These are phyloP conservation scores for Clitopilus passeckerianus DNA, from an alignment of 768 basidiomycete species.

Conservation along the genomic window DNA sequence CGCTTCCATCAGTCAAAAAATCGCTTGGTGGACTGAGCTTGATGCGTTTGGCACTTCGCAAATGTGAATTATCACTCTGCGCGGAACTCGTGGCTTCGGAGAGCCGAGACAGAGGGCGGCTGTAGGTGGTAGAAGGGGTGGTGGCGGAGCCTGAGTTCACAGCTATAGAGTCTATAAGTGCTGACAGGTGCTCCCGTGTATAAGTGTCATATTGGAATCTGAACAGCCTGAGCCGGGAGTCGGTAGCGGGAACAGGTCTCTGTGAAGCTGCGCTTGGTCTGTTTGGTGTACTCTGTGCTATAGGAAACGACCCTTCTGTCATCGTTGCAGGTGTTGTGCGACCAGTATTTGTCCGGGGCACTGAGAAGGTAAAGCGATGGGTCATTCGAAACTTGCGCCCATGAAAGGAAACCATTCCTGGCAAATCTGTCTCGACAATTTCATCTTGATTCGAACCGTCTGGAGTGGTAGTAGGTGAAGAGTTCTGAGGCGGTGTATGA, in stretches of 20 bases:
- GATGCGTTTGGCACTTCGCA: slow-evolving; percentile 76
- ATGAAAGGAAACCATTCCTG: slow-evolving; percentile 40
- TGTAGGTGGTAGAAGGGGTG: slow-evolving; percentile 42
- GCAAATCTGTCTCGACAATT: slow-evolving; percentile 44
- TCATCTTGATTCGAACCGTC: slow-evolving; percentile 26
- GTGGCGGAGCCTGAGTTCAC: slow-evolving; percentile 62
- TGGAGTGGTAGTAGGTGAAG: not conserved
- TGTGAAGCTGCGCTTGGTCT: slow-evolving; percentile 22
- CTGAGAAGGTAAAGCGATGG: slow-evolving; percentile 72
- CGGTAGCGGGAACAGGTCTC: slow-evolving; percentile 39
- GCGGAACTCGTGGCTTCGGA: slow-evolving; percentile 35
- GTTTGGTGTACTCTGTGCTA: slow-evolving; percentile 61
- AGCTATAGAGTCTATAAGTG: slow-evolving; percentile 94
- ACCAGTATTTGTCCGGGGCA: slow-evolving; percentile 33
- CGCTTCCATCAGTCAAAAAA: slow-evolving; percentile 47
- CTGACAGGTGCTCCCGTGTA: slow-evolving; percentile 90
- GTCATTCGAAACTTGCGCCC: slow-evolving; percentile 42
- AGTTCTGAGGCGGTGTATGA: not conserved
- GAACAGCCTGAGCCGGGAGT: slow-evolving; percentile 81
- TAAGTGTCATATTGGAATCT: slow-evolving; percentile 96
- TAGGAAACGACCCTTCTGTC: slow-evolving; percentile 27
- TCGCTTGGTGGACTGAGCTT: slow-evolving; percentile 70
- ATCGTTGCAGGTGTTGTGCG: not conserved
- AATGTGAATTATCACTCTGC: slow-evolving; percentile 38
- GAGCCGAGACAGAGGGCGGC: slow-evolving; percentile 39